A percentile compares a stretch with the other conserved stretches of the same genome.
Conservation (phyloP, 176 grass and related monocot genomes). For the Ensete glaucum region DNA sequence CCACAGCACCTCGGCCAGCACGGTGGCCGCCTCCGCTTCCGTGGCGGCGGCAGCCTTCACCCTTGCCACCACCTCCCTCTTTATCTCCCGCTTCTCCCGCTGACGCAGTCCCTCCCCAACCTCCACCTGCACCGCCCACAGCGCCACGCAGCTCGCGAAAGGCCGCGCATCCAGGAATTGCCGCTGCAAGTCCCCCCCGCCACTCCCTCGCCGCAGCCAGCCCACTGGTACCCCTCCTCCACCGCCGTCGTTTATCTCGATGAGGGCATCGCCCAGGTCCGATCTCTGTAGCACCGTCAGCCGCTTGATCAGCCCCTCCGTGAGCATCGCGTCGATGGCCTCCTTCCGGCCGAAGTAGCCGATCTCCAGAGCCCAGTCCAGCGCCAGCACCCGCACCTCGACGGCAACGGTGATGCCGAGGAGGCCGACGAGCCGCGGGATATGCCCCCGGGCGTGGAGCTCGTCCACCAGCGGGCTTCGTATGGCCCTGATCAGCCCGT, state of each 20-base stretch:
- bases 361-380: constrained; percentile 49
- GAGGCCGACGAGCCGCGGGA: constrained; percentile 52
- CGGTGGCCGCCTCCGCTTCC: constrained; percentile 43
- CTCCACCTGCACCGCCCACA: constrained; percentile 80
- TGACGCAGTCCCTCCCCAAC: constrained; percentile 50
- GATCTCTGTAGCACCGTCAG: constrained; percentile 65
- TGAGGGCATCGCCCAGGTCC: constrained; percentile 30
- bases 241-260: constrained; percentile 22
- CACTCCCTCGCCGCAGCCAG: not conserved
- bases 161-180: constrained; percentile 10
- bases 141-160: constrained; percentile 65
- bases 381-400: constrained; percentile 31
- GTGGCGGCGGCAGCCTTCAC: constrained; percentile 51
- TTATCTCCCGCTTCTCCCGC: constrained; percentile 49
- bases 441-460: constrained; percentile 50
- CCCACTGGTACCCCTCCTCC: not conserved
- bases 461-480: constrained; percentile 82
- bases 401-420: constrained; percentile 37
- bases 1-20: constrained; percentile 74
- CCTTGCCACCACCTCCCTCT: constrained; percentile 60
- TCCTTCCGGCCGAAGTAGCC: constrained; percentile 67
- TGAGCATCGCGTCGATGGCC: constrained; percentile 59
- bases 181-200: not conserved
- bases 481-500: constrained; percentile 48
- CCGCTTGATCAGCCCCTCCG: constrained; percentile 71